Conservation (phyloP, 139 green algal species). For the Chlorella sp. region DNA sequence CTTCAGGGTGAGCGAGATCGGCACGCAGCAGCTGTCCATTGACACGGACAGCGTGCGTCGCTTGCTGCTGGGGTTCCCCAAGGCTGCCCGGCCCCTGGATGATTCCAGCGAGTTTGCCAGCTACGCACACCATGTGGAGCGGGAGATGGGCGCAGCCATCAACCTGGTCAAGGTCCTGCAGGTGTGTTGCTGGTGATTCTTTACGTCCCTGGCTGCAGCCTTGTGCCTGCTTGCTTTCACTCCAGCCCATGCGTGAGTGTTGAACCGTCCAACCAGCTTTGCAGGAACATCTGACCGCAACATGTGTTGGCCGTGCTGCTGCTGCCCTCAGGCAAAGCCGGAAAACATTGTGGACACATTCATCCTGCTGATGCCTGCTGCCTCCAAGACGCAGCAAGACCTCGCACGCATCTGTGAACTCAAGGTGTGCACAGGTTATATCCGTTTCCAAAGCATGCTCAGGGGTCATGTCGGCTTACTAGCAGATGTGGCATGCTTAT, state of each 20-base stretch:
- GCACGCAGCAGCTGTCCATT: slow-evolving; percentile 55
- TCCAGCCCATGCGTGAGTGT: too few relatives aligned
- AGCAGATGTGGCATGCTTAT: too few relatives aligned
- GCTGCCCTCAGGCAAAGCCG: slow-evolving; percentile 31
- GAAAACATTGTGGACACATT: slow-evolving; percentile 59
- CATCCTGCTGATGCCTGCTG: slow-evolving; percentile 49
- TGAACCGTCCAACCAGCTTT: too few relatives aligned
- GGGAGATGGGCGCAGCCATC: slow-evolving; percentile 45
- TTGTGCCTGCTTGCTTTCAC: too few relatives aligned
- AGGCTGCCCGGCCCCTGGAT: neutral
- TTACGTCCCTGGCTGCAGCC: too few relatives aligned
- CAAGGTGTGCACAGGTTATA: too few relatives aligned
- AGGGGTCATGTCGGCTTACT: too few relatives aligned
- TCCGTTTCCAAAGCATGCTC: too few relatives aligned
- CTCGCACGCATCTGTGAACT: slow-evolving; percentile 46
- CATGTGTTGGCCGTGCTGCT: neutral
- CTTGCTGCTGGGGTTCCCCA: slow-evolving; percentile 44
- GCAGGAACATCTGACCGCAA: too few relatives aligned
- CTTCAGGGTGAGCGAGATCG: slow-evolving; percentile 46
- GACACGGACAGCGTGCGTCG: slow-evolving; percentile 46
- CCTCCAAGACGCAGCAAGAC: slow-evolving; percentile 23
- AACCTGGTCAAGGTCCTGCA: slow-evolving; percentile 41
- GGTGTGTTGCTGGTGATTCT: too few relatives aligned
- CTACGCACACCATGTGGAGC: slow-evolving; percentile 46
- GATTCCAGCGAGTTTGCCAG: slow-evolving; percentile 1